These are phyloP conservation scores for Acacia confusa DNA, from an alignment of 306 rosid species.

Conservation along the genomic window DNA sequence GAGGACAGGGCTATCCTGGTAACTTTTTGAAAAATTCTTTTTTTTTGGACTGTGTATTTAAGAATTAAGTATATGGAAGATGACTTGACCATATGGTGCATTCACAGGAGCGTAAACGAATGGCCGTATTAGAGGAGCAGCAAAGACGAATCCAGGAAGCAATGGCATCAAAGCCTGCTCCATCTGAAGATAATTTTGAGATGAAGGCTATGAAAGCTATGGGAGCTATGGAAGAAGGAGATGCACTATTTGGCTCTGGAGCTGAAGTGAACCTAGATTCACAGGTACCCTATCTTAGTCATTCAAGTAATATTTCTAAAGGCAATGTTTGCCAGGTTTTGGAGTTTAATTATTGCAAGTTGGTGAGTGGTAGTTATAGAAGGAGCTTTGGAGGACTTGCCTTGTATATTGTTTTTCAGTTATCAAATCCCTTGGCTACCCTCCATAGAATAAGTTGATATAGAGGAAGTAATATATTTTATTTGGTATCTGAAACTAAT, in stretches of 20 bases:
- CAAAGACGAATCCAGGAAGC: slow-evolving; percentile 80
- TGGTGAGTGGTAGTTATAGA: not conserved
- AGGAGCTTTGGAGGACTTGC: not conserved
- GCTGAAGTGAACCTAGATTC: slow-evolving; percentile 94
- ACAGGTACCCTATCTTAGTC: slow-evolving; percentile 55
- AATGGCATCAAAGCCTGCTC: slow-evolving; percentile 76
- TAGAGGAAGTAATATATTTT: not conserved
- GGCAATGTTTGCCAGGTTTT: not conserved
- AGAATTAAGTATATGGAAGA: not conserved
- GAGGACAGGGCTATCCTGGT: slow-evolving; percentile 87
- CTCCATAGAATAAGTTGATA: not conserved
- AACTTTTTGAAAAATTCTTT: slow-evolving; percentile 7
- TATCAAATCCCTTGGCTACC: not conserved
- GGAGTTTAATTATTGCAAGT: not conserved
- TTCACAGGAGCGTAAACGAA: slow-evolving; percentile 74
- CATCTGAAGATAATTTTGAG: slow-evolving; percentile 82
- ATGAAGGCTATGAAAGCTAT: slow-evolving; percentile 85
- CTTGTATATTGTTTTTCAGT: not conserved
- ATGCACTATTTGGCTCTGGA: slow-evolving; percentile 86
- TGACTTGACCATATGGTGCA: slow-evolving; percentile 19
- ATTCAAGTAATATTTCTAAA: not conserved
- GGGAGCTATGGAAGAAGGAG: slow-evolving; percentile 98
- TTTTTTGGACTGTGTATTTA: slow-evolving; percentile 15
- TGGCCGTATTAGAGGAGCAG: slow-evolving; percentile 75
- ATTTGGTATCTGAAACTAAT: not conserved